Conservation (phyloP, 176 grass and related monocot species). For the Zizania latifolia region DNA sequence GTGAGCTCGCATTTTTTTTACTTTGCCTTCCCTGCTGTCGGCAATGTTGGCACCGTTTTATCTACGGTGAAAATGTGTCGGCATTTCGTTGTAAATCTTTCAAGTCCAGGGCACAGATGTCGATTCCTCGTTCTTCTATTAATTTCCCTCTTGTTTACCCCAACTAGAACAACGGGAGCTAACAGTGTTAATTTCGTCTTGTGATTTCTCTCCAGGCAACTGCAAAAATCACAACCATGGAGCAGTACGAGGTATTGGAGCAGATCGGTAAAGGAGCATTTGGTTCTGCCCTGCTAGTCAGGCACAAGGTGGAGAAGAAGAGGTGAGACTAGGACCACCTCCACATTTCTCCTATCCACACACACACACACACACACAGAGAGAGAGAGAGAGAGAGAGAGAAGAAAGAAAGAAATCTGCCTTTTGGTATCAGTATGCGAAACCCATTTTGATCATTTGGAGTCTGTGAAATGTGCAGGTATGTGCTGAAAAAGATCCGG, state of each 20-base stretch:
- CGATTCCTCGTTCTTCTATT: background rate
- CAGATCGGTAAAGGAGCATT: constrained; percentile 90
- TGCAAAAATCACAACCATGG: constrained; percentile 36
- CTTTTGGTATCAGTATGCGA: background rate
- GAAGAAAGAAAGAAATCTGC: background rate
- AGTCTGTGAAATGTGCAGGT: constrained; percentile 43
- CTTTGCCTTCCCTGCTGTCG: background rate
- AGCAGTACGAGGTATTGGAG: constrained; percentile 84
- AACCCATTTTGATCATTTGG: constrained; percentile 10
- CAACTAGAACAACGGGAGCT: background rate
- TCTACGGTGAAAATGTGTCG: constrained; percentile 7
- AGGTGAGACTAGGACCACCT: constrained; percentile 37
- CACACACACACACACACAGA: too few species aligned
- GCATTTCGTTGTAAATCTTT: background rate
- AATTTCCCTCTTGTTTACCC: background rate
- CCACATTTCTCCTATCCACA: background rate
- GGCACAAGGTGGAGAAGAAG: constrained; percentile 86
- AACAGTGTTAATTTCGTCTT: background rate
- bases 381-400: too few species aligned
- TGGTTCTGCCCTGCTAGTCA: constrained; percentile 78
- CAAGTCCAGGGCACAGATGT: background rate
- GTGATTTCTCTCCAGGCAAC: background rate
- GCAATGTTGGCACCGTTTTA: background rate
- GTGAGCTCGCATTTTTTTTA: background rate
- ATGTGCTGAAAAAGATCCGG: constrained; percentile 88